These are phyloP conservation scores for Sarocladium brachiariae DNA, from an alignment of 2,329 filamentous ascomycete genomes.

Conservation along the genomic window DNA sequence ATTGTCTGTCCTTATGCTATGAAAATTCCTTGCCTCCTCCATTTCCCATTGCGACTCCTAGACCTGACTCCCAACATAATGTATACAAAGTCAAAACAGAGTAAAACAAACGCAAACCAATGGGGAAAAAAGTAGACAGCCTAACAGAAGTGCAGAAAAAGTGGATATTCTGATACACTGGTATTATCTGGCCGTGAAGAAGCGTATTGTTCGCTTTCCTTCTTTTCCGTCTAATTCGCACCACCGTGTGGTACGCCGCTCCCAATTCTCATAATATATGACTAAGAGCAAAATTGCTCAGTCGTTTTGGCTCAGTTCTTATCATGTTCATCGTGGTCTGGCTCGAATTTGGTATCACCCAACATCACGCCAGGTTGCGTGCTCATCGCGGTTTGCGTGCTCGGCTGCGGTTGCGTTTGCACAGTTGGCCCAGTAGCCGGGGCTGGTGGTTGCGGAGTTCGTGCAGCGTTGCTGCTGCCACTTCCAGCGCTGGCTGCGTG, in stretches of 20 bases:
- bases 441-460: constrained; percentile 24
- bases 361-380: constrained; percentile 49
- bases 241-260: no score
- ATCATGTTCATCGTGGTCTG: constrained; percentile 45
- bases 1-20: neutral
- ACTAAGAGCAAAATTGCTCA: no score
- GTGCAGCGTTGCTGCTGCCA: constrained; percentile 11
- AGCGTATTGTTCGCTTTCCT: neutral
- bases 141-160: no score
- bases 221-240: neutral
- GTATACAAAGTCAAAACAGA: neutral
- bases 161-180: constrained; percentile 7
- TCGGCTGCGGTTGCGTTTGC: constrained; percentile 49
- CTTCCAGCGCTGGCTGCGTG: constrained; percentile 59
- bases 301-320: constrained; percentile 20
- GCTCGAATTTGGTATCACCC: constrained; percentile 64
- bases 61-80: neutral
- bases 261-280: no score
- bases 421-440: constrained; percentile 47
- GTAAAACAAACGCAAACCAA: neutral
- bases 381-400: constrained; percentile 51
- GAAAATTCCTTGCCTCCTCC: neutral
- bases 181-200: constrained; percentile 5
- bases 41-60: neutral
- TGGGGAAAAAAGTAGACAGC: neutral